phyloP scores from a whole-genome alignment of 2,329 filamentous ascomycete genomes.

The Shiraia bambusicola region DNA sequence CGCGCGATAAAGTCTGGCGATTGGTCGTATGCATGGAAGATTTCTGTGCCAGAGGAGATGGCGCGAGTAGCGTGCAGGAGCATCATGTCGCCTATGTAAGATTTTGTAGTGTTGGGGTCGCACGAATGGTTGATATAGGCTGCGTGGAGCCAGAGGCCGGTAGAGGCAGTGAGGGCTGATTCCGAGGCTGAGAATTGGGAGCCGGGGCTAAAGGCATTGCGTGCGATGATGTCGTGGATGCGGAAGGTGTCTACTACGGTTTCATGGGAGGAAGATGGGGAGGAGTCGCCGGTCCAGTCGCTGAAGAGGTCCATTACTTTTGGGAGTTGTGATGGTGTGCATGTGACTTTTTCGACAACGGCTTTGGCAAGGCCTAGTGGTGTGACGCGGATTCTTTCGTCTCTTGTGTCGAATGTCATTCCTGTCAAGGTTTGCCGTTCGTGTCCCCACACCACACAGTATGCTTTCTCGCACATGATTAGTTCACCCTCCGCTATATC shows the following conservation, averaged over 20 bases:
- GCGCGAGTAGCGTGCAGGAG: slow-evolving; percentile 46
- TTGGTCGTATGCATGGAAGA: slow-evolving; percentile 32
- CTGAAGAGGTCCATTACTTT: slow-evolving; percentile 38
- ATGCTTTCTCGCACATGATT: slow-evolving; percentile 59
- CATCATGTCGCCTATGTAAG: slow-evolving; percentile 44
- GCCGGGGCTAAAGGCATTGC: slow-evolving; percentile 50
- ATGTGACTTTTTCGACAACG: slow-evolving; percentile 52
- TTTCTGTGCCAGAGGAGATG: slow-evolving; percentile 24
- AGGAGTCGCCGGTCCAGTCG: slow-evolving; percentile 42
- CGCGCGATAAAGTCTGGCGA: slow-evolving; percentile 36
- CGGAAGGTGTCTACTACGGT: slow-evolving; percentile 54
- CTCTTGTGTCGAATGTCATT: slow-evolving; percentile 48
- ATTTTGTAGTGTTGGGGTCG: slow-evolving; percentile 43
- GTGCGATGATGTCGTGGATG: slow-evolving; percentile 46
- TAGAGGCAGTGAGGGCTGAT: slow-evolving; percentile 24
- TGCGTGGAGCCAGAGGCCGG: slow-evolving; percentile 46
- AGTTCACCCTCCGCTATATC: slow-evolving; percentile 54
- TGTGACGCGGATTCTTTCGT: slow-evolving; percentile 34
- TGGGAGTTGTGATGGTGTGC: slow-evolving; percentile 43
- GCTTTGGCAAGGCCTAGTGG: slow-evolving; percentile 20
- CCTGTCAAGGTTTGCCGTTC: slow-evolving; percentile 46
- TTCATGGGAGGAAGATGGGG: slow-evolving; percentile 38
- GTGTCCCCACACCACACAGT: slow-evolving; percentile 48
- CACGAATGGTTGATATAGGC: slow-evolving; percentile 52
- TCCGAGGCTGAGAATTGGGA: slow-evolving; percentile 25